Percentiles rank a stretch among this genome's conserved stretches.
These are phyloP conservation scores for Backusella tuberculispora DNA, from an alignment of 192 early-diverging fungal genomes.

Conservation along the genomic window DNA sequence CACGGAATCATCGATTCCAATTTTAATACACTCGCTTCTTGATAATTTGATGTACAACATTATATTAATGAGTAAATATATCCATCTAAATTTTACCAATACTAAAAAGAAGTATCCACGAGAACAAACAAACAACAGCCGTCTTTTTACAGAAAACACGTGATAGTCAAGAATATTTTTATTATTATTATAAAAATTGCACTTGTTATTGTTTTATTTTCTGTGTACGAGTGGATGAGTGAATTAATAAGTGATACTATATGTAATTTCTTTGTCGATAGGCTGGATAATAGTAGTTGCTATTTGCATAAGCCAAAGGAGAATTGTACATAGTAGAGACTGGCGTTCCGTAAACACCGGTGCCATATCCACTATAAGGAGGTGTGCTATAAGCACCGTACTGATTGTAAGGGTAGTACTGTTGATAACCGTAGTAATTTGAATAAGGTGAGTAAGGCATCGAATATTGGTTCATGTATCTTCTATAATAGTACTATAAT, in stretches of 20 bases:
- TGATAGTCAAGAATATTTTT: neutral
- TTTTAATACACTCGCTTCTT: neutral
- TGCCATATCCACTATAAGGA: neutral
- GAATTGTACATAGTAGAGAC: neutral
- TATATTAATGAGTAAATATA: neutral
- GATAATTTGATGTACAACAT: neutral
- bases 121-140: constrained; percentile 7
- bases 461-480: neutral
- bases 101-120: constrained; percentile 9
- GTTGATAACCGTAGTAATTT: constrained; percentile 1
- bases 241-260: neutral
- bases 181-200: neutral
- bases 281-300: neutral
- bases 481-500: neutral
- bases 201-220: neutral
- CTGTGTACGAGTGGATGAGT: neutral
- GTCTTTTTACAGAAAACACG: neutral
- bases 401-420: constrained; percentile 4
- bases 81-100: neutral
- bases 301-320: neutral
- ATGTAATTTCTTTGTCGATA: constrained; percentile 6
- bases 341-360: neutral
- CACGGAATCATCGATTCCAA: neutral
- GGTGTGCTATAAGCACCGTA: neutral
- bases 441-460: neutral